Base-by-base conservation (phyloP, 345 rosid species). In the Hibiscus trionum region DNA sequence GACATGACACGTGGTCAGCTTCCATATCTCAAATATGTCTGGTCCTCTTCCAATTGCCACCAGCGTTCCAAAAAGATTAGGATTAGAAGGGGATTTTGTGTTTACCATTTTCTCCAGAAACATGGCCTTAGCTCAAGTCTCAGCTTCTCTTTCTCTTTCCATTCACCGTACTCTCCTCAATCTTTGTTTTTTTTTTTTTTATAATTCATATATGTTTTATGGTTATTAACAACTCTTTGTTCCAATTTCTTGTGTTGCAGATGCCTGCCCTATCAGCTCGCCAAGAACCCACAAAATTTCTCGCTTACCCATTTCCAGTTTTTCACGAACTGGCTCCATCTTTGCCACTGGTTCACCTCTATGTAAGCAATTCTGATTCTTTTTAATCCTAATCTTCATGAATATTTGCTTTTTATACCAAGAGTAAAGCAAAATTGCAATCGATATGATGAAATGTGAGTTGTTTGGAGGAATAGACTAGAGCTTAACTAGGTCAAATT, bases 321-420 rank as follows among this genome's bases (percentile, higher is more conserved):
- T 77, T 59, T 69, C 80, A 5, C 73, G 78, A 69, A 57, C 11
- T 29, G 52, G 87, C 55, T 57, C 86, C 57, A 60, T 80, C 60
- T 93, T 93, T 69, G 85, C 85, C 29, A 75, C 96, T 61, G 94
- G 91, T 42, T 83, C 86, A 72, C 87, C 90, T 70, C 90, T 91
- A 24, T 67, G 93, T 89, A 81, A 67, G 85, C 3, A n/a, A 68
- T 65, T 5, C 7, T 42, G n/a, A 1, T 19, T 21, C 29, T n/a
- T 17, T 17, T 2, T 17, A 55, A 17, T 55, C 9, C 26, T 55
- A 7, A 16, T n/a, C 58, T 55, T 55, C 21, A 55, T 16, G 17
- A 11, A 47, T 46, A 31, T 31, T 31, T 31, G 35, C 35, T 31
- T 31, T 31, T 3, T 31, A 37, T 37, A 7, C 7, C 1, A 1